A percentile compares a stretch with the other conserved stretches of the same genome.
Evolutionary conservation across 2,329 filamentous ascomycete genomes (phyloP).

Genomic region (Neonectria hederae): DNA sequence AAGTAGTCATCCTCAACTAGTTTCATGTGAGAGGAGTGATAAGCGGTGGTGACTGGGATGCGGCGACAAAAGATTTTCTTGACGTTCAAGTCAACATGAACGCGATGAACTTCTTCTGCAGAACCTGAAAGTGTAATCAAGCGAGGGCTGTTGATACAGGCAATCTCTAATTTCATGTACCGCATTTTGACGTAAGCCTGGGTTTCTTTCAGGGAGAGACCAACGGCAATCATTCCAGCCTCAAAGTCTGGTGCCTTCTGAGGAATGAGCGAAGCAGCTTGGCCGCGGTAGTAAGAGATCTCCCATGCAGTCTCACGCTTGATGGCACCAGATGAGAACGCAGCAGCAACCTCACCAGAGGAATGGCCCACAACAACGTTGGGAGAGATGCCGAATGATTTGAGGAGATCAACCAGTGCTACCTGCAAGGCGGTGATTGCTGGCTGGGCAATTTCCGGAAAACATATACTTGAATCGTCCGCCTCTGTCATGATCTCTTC

Average conservation of each 20-base stretch:
- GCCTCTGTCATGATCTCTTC: slow-evolving; percentile 48
- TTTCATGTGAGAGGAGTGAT: slow-evolving; percentile 58
- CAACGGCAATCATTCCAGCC: slow-evolving; percentile 55
- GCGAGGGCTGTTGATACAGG: slow-evolving; percentile 56
- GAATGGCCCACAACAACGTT: slow-evolving; percentile 55
- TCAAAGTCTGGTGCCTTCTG: slow-evolving; percentile 41
- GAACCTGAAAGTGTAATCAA: slow-evolving; percentile 57
- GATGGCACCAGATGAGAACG: slow-evolving; percentile 52
- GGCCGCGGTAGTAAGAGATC: slow-evolving; percentile 54
- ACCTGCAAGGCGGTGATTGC: slow-evolving; percentile 55
- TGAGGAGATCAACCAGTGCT: slow-evolving; percentile 53
- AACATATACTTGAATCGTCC: slow-evolving; percentile 42
- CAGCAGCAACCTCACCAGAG: slow-evolving; percentile 58
- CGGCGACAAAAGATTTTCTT: slow-evolving; percentile 47
- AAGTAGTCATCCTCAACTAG: slow-evolving; percentile 50
- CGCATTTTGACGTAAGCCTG: slow-evolving; percentile 39
- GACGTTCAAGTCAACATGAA: slow-evolving; percentile 42
- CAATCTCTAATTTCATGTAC: slow-evolving; percentile 46
- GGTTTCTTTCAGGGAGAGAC: slow-evolving; percentile 44
- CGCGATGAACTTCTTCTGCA: slow-evolving; percentile 42
- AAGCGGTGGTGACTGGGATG: slow-evolving; percentile 52
- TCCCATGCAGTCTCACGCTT: slow-evolving; percentile 51
- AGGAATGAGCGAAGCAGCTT: slow-evolving; percentile 45
- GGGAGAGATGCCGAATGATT: slow-evolving; percentile 46
- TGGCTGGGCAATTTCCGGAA: slow-evolving; percentile 52